Conservation (phyloP, 129 eudicot genomes). For the Flaveria linearis region DNA sequence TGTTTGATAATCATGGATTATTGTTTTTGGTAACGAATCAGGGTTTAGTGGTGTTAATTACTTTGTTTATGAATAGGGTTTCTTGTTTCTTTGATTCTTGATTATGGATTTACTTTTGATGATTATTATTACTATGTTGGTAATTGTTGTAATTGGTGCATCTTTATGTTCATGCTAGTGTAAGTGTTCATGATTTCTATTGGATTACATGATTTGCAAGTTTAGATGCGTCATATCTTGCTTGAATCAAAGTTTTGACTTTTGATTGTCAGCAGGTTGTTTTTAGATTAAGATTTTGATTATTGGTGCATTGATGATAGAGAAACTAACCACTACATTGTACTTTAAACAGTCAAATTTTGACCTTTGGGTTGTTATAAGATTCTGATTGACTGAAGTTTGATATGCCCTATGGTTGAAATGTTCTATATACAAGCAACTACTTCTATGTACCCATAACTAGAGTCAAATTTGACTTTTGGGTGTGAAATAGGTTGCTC, state of each 20-base stretch:
- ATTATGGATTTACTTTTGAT: not conserved
- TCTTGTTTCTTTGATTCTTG: too few relatives aligned
- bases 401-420: not conserved
- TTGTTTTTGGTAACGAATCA: not conserved
- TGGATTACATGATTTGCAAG: not conserved
- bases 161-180: not conserved
- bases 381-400: slow-evolving; percentile 6
- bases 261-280: not conserved
- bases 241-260: not conserved
- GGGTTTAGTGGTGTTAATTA: too few relatives aligned
- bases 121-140: too few relatives aligned
- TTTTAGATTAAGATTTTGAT: slow-evolving; percentile 5
- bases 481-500: too few relatives aligned
- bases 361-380: slow-evolving; percentile 7
- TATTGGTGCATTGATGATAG: not conserved
- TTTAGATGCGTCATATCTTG: not conserved
- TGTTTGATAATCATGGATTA: not conserved
- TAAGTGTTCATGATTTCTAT: not conserved
- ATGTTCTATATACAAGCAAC: slow-evolving; percentile 6
- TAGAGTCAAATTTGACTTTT: not conserved
- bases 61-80: too few relatives aligned
- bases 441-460: not conserved
- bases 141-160: not conserved
- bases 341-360: slow-evolving; percentile 4
- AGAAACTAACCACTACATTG: not conserved